Evolutionary conservation across 768 basidiomycete species (phyloP).

Genomic region (Suillus bovinus): DNA sequence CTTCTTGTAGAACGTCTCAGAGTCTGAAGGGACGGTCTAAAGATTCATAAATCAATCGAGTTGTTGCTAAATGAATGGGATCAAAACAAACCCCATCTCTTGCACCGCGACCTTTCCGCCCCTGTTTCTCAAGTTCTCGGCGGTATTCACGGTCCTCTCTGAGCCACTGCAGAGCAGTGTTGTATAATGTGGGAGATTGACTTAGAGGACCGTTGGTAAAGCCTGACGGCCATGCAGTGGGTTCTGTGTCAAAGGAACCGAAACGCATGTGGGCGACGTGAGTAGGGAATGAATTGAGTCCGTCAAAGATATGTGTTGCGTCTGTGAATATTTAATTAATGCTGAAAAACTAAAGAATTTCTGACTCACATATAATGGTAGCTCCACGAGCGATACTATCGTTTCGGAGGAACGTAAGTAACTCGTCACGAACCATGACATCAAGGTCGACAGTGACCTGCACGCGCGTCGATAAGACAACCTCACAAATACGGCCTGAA

Average conservation of each 20-base stretch:
- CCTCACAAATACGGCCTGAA: constrained; percentile 1
- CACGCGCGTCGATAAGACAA: constrained; percentile 10
- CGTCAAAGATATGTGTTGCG: constrained; percentile 98
- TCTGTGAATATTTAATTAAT: constrained; percentile 44
- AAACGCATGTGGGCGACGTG: constrained; percentile 91
- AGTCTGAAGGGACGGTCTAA: constrained; percentile 66
- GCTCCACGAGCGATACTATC: constrained; percentile 81
- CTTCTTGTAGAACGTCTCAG: constrained; percentile 87
- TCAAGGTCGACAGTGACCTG: constrained; percentile 97
- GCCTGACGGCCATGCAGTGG: constrained; percentile 69
- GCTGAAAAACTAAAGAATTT: constrained; percentile 10
- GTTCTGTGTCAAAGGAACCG: constrained; percentile 68
- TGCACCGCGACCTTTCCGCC: constrained; percentile 63
- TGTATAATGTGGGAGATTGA: constrained; percentile 48
- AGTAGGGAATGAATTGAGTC: constrained; percentile 87
- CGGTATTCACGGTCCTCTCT: constrained; percentile 76
- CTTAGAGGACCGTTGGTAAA: constrained; percentile 23
- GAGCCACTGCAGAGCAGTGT: constrained; percentile 83
- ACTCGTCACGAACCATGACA: constrained; percentile 88
- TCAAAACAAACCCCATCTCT: constrained; percentile 48
- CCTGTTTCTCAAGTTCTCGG: constrained; percentile 54
- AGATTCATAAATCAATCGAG: constrained; percentile 10
- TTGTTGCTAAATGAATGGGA: background rate
- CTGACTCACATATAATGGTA: constrained; percentile 77
- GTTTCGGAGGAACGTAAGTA: constrained; percentile 83